Percentiles rank a stretch among this genome's conserved stretches.
Evolutionary conservation across 2,329 filamentous ascomycete species (phyloP).

Genomic region (Diaporthe velutina): DNA sequence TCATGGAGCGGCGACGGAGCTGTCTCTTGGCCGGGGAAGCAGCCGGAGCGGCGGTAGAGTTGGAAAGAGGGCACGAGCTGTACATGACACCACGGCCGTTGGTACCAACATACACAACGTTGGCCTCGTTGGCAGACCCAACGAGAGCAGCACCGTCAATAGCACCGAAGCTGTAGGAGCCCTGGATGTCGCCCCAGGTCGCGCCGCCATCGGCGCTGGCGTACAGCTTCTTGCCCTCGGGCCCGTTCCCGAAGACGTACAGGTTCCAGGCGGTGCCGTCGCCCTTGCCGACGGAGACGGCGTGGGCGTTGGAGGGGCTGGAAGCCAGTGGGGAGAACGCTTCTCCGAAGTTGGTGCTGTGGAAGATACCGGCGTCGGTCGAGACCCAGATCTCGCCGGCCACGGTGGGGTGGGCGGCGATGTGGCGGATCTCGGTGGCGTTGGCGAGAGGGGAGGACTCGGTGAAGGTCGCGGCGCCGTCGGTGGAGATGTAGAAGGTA

Average conservation of each 20-base stretch:
- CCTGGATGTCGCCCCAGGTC: constrained; percentile 62
- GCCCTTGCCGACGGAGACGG: constrained; percentile 59
- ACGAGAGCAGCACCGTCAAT: constrained; percentile 54
- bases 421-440: constrained; percentile 63
- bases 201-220: constrained; percentile 57
- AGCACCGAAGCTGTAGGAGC: constrained; percentile 58
- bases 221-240: constrained; percentile 58
- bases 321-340: constrained; percentile 58
- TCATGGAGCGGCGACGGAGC: not conserved
- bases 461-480: constrained; percentile 61
- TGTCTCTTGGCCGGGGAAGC: not conserved
- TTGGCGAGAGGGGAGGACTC: constrained; percentile 51
- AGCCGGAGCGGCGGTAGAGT: not conserved
- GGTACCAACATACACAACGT: constrained; percentile 63
- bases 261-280: constrained; percentile 57
- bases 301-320: constrained; percentile 54
- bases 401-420: constrained; percentile 67
- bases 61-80: not conserved
- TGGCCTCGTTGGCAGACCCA: constrained; percentile 60
- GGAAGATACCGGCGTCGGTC: constrained; percentile 66
- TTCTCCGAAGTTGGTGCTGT: constrained; percentile 63
- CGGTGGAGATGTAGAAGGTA: constrained; percentile 65
- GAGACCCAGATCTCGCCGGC: constrained; percentile 73
- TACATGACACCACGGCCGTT: constrained; percentile 62
- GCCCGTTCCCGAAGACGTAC: constrained; percentile 60